A percentile compares a stretch with the other conserved stretches of the same genome.
These are phyloP conservation scores for Naganishia sp. DNA, from an alignment of 1,284 basidiomycete species.

Conservation along the genomic window DNA sequence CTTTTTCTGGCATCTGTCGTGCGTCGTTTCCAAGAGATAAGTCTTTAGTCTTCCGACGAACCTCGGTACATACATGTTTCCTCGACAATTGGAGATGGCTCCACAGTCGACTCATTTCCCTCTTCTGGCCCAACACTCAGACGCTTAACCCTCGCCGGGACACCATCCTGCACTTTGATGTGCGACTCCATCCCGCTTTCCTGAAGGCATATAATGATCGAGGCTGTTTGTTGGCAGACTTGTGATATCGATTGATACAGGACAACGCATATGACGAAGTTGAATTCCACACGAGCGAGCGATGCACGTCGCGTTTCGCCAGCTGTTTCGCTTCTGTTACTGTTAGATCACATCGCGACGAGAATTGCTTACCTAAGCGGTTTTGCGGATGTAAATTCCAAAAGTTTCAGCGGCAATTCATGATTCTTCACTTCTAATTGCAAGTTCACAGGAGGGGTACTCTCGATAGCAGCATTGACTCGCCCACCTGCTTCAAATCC, in stretches of 20 bases:
- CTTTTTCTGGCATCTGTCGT: conserved; percentile 11
- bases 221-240: conserved; percentile 61
- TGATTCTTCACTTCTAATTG: conserved; percentile 5
- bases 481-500: conserved; percentile 11
- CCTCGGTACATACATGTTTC: background rate
- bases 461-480: background rate
- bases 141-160: background rate
- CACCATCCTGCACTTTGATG: background rate
- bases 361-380: conserved; percentile 74
- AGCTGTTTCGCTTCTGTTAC: conserved; percentile 19
- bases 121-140: conserved; percentile 7
- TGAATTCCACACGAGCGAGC: conserved; percentile 44
- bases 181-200: conserved; percentile 11
- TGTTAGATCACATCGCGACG: conserved; percentile 66
- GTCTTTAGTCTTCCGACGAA: background rate
- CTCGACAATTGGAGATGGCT: background rate
- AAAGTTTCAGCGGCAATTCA: conserved; percentile 20
- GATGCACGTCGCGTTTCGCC: conserved; percentile 64
- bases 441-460: conserved; percentile 6
- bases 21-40: background rate
- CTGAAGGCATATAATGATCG: conserved; percentile 65
- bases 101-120: background rate
- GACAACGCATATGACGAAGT: conserved; percentile 4
- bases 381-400: conserved; percentile 17
- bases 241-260: conserved; percentile 28